Evolutionary conservation across 768 basidiomycete genomes (phyloP), one percentile per base, ranked within the genome.

Genomic region (Leccinum obscurum): DNA sequence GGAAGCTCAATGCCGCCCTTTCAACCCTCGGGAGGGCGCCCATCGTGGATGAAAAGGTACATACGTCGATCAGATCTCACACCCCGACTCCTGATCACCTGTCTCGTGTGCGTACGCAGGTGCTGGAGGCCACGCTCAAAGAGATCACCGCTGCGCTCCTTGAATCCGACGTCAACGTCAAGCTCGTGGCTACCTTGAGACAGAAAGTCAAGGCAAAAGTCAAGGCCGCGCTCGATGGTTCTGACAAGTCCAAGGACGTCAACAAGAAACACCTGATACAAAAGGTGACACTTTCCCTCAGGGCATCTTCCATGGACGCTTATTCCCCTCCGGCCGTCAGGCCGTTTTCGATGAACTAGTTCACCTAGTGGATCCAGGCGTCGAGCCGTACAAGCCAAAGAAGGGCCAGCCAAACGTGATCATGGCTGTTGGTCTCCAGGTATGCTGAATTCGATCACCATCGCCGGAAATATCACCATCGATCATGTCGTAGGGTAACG

Each of bases 141-240:
- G 94, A 97, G 77, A 92, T 99, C 63, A 94, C 92, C 52, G 84
- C 93, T 26, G 96, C 96, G 10, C 78, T 98, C 34, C 84, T 99
- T 49, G 95, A 98, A 75, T 89, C 95, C 20, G 97, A 99, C 77
- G 96, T 99, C 65, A 99, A 99, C 72, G 96, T 99, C 68, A 97
- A 96, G 74, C 85, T 98, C 22, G 97, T 98, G 20, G 84, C 93
- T 6, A 85, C 86, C 41, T 75, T 97, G 58, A 85, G 94, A 63
- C 86, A 89, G 63, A 94, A 93, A 74, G 93, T 98, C 69, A 95
- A 95, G 75, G 79, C 84, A 3, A 95, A 93, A 70, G 93, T 95
- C 56, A 90, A 97, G 72, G 85, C 91, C 6, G 80, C 88, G 22
- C 71, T 95, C 24, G 93, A 95, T 66, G 76, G 78, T 30, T 76